Conservation (phyloP, 257 asterid species). For the Paulownia fortunei region DNA sequence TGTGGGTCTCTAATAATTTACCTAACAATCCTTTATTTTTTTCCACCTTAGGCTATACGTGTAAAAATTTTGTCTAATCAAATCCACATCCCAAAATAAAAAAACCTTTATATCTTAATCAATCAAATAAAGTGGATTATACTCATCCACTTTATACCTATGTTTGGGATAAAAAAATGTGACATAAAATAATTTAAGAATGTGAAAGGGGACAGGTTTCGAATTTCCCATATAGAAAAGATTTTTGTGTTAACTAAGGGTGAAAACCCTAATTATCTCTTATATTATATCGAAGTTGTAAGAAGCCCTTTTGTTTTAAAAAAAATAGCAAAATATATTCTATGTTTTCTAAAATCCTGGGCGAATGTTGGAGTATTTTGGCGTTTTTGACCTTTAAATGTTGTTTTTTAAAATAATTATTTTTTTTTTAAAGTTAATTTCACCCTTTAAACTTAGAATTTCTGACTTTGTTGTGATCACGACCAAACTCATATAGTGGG, state of each 20-base stretch:
- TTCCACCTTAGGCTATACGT: slow-evolving; percentile 37
- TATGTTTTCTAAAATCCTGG: too few species aligned
- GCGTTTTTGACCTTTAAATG: too few species aligned
- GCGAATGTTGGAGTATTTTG: too few species aligned
- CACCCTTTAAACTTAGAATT: too few species aligned
- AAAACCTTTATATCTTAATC: not conserved
- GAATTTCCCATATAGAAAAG: not conserved
- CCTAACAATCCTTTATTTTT: not conserved
- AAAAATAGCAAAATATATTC: too few species aligned
- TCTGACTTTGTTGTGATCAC: too few species aligned
- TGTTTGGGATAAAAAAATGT: not conserved
- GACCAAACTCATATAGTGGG: not conserved
- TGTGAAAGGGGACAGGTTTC: not conserved
- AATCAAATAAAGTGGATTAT: slow-evolving; percentile 24
- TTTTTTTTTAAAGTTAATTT: too few species aligned
- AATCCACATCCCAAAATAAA: not conserved
- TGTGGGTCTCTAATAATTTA: slow-evolving; percentile 12
- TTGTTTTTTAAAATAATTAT: too few species aligned
- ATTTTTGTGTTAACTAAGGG: not conserved
- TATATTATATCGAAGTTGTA: too few species aligned
- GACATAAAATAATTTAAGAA: not conserved
- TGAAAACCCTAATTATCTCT: too few species aligned
- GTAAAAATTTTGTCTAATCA: slow-evolving; percentile 12
- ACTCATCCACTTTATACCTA: slow-evolving; percentile 14
- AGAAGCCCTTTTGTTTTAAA: too few species aligned